Evolutionary conservation across 305 asterid species (phyloP), one percentile per base, ranked within the genome.

Genomic region (Fraxinus sp.): DNA sequence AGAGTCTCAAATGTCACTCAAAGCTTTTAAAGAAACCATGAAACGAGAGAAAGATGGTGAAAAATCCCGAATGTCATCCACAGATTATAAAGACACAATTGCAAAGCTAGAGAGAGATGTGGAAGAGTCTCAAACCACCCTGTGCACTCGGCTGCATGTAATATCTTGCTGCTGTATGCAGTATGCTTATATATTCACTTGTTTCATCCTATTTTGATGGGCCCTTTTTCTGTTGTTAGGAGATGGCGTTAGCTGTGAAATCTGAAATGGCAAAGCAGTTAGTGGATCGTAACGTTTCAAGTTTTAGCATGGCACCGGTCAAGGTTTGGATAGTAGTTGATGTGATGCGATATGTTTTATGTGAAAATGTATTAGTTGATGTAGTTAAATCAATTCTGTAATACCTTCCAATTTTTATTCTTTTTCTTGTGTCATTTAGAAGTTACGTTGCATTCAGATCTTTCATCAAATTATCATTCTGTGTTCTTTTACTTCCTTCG

Each of bases 231-330:
- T 81, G 46, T 74, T 86, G 18, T 77, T 79, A 97, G 99, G 97
- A 95, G 86, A 87, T 93, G 92, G 95, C 95, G 77, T 91, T 97
- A 78, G 95, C 85, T 49, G 83, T 93, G 88, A 97, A 93, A 93
- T 78, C 90, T 64, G 97, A 97, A 86, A 87, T 94, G 79, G 84
- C 90, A 46, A 86, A 91, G 52, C 89, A 88, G 86, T 88, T 97
- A 64, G 79, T 91, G 72, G 90, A 92, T 11, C 89, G 88, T 55
- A 88, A 93, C 80, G 93, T 93, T 81, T 93, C 97, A 64, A 89
- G 90, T 86, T 93, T 95, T 90, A 90, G 92, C 88, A 92, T 95
- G 97, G 59, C 91, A 6, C 97, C 97, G 32, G 98, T 97, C 77
- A 97, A 97, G 99, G 98, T 97, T 81, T 73, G 95, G 82, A 77